Evolutionary conservation across 169 alveolate species (phyloP).

Genomic region (Eimeria zaria): DNA sequence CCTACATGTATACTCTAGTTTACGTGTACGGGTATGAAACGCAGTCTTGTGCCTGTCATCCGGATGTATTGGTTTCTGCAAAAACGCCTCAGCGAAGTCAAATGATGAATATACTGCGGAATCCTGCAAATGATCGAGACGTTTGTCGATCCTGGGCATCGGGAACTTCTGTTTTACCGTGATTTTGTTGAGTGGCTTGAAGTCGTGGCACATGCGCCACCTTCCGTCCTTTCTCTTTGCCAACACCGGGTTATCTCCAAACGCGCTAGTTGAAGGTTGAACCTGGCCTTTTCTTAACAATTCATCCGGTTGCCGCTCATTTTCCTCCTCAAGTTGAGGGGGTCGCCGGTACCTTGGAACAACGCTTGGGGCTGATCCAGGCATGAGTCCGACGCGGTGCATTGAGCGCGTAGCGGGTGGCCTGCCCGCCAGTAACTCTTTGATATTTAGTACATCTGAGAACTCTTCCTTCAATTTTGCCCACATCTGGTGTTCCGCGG

Average conservation of each 20-base stretch:
- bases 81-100: no score
- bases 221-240: neutral
- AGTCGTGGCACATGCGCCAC: neutral
- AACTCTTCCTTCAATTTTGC: neutral
- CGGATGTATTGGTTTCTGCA: no score
- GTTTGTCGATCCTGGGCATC: neutral
- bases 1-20: no score
- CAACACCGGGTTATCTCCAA: neutral
- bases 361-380: neutral
- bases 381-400: neutral
- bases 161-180: neutral
- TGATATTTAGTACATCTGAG: neutral
- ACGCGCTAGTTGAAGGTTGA: neutral
- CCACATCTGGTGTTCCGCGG: constrained; percentile 5
- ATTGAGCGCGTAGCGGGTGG: neutral
- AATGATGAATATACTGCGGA: no score
- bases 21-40: no score
- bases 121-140: no score
- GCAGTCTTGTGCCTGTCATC: no score
- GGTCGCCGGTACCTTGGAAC: neutral
- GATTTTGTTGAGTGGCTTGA: neutral
- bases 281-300: neutral
- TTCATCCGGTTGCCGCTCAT: neutral
- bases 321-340: neutral
- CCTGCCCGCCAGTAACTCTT: neutral